A percentile compares a stretch with the other conserved stretches of the same genome.
Conservation (phyloP, 2,329 filamentous ascomycete species). For the Penicillium aurantiogriseum region DNA sequence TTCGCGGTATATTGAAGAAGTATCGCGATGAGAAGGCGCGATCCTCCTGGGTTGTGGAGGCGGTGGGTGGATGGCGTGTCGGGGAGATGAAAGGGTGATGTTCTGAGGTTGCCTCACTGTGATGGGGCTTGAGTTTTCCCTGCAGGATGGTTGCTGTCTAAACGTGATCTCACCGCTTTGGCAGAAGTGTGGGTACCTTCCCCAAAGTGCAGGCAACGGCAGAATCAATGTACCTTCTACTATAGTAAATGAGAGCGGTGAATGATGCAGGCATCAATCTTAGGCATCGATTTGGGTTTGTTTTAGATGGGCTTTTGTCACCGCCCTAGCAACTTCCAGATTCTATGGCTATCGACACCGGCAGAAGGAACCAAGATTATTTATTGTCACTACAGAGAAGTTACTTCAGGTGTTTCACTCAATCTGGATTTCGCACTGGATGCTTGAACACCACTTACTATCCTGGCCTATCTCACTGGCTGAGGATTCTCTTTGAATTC, state of each 20-base stretch:
- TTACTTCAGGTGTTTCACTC: neutral
- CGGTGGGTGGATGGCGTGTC: constrained; percentile 35
- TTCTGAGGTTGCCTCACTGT: constrained; percentile 41
- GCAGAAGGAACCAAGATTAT: constrained; percentile 5
- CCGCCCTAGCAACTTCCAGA: constrained; percentile 12
- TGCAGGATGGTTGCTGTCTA: constrained; percentile 24
- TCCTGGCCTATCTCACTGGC: constrained; percentile 29
- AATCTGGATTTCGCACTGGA: constrained; percentile 17
- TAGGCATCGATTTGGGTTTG: constrained; percentile 1
- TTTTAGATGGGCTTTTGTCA: constrained; percentile 7
- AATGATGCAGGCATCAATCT: neutral
- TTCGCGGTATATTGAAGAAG: constrained; percentile 28
- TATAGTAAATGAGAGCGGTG: constrained; percentile 1
- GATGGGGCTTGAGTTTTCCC: constrained; percentile 44
- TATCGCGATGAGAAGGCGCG: constrained; percentile 44
- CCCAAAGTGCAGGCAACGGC: constrained; percentile 3
- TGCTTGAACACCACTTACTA: constrained; percentile 21
- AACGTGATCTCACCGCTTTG: constrained; percentile 24
- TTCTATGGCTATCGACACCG: constrained; percentile 2
- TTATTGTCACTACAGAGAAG: neutral
- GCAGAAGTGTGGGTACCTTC: constrained; percentile 9
- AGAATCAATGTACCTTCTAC: neutral
- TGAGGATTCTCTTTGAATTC: constrained; percentile 11
- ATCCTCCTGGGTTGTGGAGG: constrained; percentile 35
- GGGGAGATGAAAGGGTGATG: constrained; percentile 44